These are phyloP conservation scores for Candida koratica DNA, from an alignment of 805 yeast species.

Conservation along the genomic window DNA sequence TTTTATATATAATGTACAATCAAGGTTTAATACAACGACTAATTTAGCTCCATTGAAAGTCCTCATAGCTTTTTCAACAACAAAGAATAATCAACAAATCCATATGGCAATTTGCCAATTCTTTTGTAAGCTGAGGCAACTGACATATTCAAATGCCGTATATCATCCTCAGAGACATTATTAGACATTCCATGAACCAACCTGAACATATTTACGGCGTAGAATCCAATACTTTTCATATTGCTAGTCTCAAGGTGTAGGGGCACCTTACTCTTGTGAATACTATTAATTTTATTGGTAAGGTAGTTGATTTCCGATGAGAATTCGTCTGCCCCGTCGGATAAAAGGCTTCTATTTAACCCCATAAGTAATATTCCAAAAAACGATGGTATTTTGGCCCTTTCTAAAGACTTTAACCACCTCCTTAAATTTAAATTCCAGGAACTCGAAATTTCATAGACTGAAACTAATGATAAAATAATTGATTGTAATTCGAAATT, in stretches of 20 bases:
- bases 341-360: conserved; percentile 1
- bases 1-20: conserved; percentile 6
- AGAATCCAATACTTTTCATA: conserved; percentile 1
- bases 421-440: conserved; percentile 4
- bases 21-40: conserved; percentile 6
- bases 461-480: conserved; percentile 2
- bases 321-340: conserved; percentile 5
- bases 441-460: conserved; percentile 3
- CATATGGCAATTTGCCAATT: conserved; percentile 3
- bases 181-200: neutral
- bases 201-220: neutral
- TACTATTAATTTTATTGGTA: neutral
- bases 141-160: neutral
- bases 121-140: neutral
- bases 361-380: conserved; percentile 1
- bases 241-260: neutral
- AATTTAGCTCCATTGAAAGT: too few relatives aligned
- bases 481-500: conserved; percentile 4
- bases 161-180: neutral
- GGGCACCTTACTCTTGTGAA: conserved; percentile 1
- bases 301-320: conserved; percentile 1
- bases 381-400: conserved; percentile 1
- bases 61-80: neutral
- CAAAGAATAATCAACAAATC: neutral
- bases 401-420: conserved; percentile 4